Evolutionary conservation across 2,329 filamentous ascomycete species (phyloP), one percentile per base, ranked within the genome.

Genomic region (Exophiala viscosa): DNA sequence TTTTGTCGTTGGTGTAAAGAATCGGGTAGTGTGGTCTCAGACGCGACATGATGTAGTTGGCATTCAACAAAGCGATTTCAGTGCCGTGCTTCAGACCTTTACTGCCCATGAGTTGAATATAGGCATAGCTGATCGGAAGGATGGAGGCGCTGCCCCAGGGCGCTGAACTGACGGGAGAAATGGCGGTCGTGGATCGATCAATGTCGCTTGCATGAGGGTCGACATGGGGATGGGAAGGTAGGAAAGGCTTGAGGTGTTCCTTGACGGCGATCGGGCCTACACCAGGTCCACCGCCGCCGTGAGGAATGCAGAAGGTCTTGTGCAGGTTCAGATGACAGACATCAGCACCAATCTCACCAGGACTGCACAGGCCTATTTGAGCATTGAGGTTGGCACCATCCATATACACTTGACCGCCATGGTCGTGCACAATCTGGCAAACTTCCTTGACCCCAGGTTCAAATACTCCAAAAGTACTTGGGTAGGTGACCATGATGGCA

Each of bases 341-440:
- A 68, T 97, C 92, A 28, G 92, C 92, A 15, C 92, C 92, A 61
- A 97, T 95, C 69, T 95, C 90, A 35, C 92, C 92, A 1, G 92
- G 92, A 0, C 90, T 95, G 76, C 90, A 96, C 9, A 97, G 81
- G 10, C 92, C 92, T 59, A 97, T 96, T 72, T 97, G 92, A 14
- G 92, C 92, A 67, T 96, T 97, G 90, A 96, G 93, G 76, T 97
- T 97, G 60, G 92, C 92, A 43, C 92, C 92, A 68, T 97, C 92
- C 92, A 97, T 96, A 77, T 96, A 97, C 13, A 97, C 92, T 67
- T 95, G 89, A 8, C 92, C 92, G 47, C 92, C 92, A 66, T 95
- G 77, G 59, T 87, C 72, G 73, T 97, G 92, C 14, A 97, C 90
- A 28, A 95, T 76, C 50, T 90, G 76, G 71, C 90, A 96, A 13